These are phyloP conservation scores for Pelargonium fulgidum DNA, from an alignment of 441 rosid genomes.

Conservation along the genomic window DNA sequence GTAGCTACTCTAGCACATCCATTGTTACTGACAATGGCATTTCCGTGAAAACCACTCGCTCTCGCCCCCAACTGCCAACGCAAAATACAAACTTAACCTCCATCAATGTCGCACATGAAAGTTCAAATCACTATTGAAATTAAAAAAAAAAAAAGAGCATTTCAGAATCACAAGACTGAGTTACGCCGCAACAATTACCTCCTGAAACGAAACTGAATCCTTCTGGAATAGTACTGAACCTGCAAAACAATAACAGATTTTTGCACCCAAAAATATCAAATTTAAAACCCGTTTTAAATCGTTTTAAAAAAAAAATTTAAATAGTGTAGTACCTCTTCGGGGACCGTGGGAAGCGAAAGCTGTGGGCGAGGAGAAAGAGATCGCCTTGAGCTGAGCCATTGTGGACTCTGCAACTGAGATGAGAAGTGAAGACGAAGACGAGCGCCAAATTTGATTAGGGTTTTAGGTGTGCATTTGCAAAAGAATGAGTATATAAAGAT, in stretches of 20 bases:
- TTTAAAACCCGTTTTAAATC: too few species aligned
- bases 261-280: background rate
- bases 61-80: conserved; percentile 27
- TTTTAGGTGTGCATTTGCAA: background rate
- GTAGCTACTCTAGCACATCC: conserved; percentile 10
- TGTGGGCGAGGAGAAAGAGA: conserved; percentile 17
- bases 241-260: conserved; percentile 12
- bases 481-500: background rate
- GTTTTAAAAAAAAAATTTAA: too few species aligned
- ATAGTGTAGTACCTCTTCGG: conserved; percentile 21
- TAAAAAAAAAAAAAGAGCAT: background rate
- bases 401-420: too few species aligned
- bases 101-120: background rate
- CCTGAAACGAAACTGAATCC: conserved; percentile 14
- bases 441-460: conserved; percentile 8
- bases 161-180: background rate
- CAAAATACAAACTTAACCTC: background rate
- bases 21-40: conserved; percentile 17
- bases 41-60: conserved; percentile 28
- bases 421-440: background rate
- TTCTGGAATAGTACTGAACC: conserved; percentile 14
- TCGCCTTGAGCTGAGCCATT: conserved; percentile 29
- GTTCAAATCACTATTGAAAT: background rate
- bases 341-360: conserved; percentile 8
- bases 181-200: conserved; percentile 16